Base-by-base conservation (phyloP, 305 asterid species). In the Fraxinus albicans region DNA sequence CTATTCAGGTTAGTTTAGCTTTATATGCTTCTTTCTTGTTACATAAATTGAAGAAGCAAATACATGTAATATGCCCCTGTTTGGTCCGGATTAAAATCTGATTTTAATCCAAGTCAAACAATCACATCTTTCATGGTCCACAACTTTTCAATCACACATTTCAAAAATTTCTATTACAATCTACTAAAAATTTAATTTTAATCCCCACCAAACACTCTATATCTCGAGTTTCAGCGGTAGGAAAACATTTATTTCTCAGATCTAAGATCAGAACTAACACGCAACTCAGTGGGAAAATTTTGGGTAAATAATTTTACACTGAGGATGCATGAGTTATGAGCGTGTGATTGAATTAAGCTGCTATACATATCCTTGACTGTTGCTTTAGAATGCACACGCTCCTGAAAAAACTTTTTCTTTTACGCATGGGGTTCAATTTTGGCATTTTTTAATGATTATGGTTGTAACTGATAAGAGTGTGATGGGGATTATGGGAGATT, bases 1-100 rank as follows among this genome's bases (percentile, higher is more conserved):
- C 72, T 40, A n/a, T 74, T 63, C 73, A 17, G 83, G 40, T 81
- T 40, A 65, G 65, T 74, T 80, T 40, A 44, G 75, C 38, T 19
- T 67, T 79, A 31, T 84, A 76, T 21, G 76, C 81, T 80, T 73
- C 80, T 67, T 23, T 70, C 40, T 70, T 2, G 36, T 27, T 13
- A 70, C 13, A 70, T 70, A 4, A 13, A 15, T 25, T 27, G 21
- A 70, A 17, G 76, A 69, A 69, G 35, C 75, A 29, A 6, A 69
- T 27, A 69, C 29, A 69, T 69, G 40, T 29, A 25, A 29, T 27
- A 47, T 33, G 36, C 36, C 36, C 36, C 36, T 33, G 36, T 33
- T 33, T 33, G 36, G 36, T 33, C 6, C 36, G 36, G 5, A 33
- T 33, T 33, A 4, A 33, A 33, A 33, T 33, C 36, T 33, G 6